A percentile compares a stretch with the other conserved stretches of the same genome.
Conservation (phyloP, 1,139 yeast species). For the Meyerozyma elateridarum region DNA sequence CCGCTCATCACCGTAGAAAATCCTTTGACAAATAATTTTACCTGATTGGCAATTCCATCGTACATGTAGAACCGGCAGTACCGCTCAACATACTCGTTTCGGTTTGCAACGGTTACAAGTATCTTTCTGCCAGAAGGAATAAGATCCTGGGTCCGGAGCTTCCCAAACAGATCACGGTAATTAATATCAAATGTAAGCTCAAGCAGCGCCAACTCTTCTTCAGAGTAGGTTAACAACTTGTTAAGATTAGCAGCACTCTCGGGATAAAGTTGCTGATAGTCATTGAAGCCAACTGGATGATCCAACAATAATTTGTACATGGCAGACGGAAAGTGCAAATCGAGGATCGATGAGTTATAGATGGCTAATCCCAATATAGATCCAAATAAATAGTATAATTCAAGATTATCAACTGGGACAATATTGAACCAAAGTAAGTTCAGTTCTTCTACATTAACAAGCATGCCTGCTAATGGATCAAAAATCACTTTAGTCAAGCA, state of each 20-base stretch:
- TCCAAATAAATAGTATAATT: slow-evolving; percentile 72
- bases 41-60: slow-evolving; percentile 48
- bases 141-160: slow-evolving; percentile 41
- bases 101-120: slow-evolving; percentile 52
- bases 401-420: slow-evolving; percentile 41
- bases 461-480: slow-evolving; percentile 59
- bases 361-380: slow-evolving; percentile 85
- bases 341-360: slow-evolving; percentile 83
- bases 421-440: slow-evolving; percentile 71
- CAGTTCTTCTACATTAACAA: slow-evolving; percentile 63
- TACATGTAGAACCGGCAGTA: slow-evolving; percentile 60
- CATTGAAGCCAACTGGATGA: slow-evolving; percentile 52
- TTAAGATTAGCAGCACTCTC: slow-evolving; percentile 54
- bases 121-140: slow-evolving; percentile 51
- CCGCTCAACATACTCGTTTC: slow-evolving; percentile 53
- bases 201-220: slow-evolving; percentile 23
- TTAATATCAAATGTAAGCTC: slow-evolving; percentile 38
- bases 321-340: slow-evolving; percentile 69
- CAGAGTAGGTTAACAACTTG: slow-evolving; percentile 43
- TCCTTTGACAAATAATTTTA: slow-evolving; percentile 60
- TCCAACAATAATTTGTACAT: slow-evolving; percentile 71
- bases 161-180: slow-evolving; percentile 36
- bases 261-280: slow-evolving; percentile 66
- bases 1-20: slow-evolving; percentile 77
- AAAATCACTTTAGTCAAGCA: slow-evolving; percentile 67